phyloP scores from a whole-genome alignment of 73 alveolate genomes.

The Paraurostyla sp. region DNA sequence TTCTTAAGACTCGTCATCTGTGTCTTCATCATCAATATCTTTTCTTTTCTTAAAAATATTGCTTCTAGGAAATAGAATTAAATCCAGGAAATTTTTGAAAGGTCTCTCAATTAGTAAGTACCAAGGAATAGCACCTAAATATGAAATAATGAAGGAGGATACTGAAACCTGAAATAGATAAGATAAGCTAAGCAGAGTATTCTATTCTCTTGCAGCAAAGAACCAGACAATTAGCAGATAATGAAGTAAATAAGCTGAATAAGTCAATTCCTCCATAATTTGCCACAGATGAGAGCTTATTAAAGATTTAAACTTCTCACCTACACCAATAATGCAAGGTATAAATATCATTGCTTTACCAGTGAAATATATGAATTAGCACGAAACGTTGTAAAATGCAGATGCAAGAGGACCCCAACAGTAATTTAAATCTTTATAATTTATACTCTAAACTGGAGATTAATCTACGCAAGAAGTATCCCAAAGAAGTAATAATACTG shows the following conservation, averaged over 20 bases:
- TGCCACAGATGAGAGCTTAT: conserved; percentile 8
- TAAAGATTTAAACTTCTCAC: not conserved
- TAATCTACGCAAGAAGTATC: conserved; percentile 29
- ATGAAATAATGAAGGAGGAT: conserved; percentile 28
- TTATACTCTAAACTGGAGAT: not conserved
- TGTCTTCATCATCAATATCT: conserved; percentile 57
- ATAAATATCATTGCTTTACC: not conserved
- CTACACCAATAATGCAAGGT: conserved; percentile 12
- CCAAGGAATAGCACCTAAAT: conserved; percentile 35
- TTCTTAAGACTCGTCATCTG: not conserved
- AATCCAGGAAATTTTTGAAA: conserved; percentile 16
- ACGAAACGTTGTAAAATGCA: not conserved
- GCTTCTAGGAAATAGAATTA: conserved; percentile 38
- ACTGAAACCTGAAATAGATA: not conserved
- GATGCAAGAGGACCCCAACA: conserved; percentile 12
- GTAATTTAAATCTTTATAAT: not conserved
- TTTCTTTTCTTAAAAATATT: conserved; percentile 2
- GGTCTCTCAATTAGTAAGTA: conserved; percentile 39
- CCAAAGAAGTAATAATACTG: not conserved
- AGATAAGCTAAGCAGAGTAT: not conserved
- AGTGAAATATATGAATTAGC: not conserved
- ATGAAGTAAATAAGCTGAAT: conserved; percentile 25
- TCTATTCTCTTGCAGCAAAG: conserved; percentile 52
- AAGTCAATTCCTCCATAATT: conserved; percentile 35
- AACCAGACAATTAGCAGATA: conserved; percentile 1